Evolutionary conservation across 2,329 filamentous ascomycete species (phyloP), one percentile per base, ranked within the genome.

Genomic region (Simplicillium sp.): DNA sequence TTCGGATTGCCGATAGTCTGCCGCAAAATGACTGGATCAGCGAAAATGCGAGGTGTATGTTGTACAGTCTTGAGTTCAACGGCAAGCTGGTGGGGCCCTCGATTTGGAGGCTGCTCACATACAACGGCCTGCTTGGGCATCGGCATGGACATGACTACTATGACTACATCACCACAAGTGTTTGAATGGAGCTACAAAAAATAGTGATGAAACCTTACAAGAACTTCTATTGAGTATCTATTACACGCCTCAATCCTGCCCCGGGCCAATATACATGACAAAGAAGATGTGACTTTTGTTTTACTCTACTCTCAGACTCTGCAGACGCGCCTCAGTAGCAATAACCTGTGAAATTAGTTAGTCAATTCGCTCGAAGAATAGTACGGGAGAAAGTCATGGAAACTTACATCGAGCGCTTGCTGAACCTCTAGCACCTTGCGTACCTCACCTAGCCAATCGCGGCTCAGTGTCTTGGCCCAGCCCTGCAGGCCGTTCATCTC

Each of bases 401-500:
- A 48, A 75, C 82, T 80, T 65, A 95, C 92, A 64, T 98, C 92
- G 54, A 98, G 73, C 55, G 92, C 92, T 68, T 98, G 92, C 66
- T 86, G 82, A 49, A 97, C 92, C 68, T 98, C 92, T 55, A 98
- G 70, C 49, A 94, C 87, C 67, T 88, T 84, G 59, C 92, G 80
- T 47, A 88, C 85, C 71, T 98, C 92, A 39, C 74, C 75, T 51
- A 98, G 66, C 92, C 92, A 98, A 63, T 98, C 92, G 56, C 84
- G 81, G 64, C 87, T 94, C 57, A 98, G 67, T 33, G 89, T 90
- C 73, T 92, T 95, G 37, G 90, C 89, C 92, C 92, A 98, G 18
- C 92, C 92, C 46, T 83, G 76, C 36, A 98, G 71, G 2, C 81
- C 78, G 59, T 97, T 98, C 83, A 98, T 92, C 68, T 98, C 92